Percentiles rank a stretch among this genome's conserved stretches.
phyloP scores from a whole-genome alignment of 805 yeast species.

The Sungouiella blattae region DNA sequence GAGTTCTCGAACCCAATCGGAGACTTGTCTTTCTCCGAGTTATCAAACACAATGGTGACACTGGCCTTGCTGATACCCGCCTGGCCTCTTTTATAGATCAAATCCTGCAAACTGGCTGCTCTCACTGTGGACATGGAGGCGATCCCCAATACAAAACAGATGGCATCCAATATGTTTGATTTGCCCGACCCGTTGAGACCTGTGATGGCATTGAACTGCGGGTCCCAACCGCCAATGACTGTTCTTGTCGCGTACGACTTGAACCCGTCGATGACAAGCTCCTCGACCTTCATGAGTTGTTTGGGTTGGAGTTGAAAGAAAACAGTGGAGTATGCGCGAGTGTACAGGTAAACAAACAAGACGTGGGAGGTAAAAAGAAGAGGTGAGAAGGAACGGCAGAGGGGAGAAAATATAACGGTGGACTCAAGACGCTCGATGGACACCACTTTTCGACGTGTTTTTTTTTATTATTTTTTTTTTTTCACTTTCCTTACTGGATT shows the following conservation, averaged over 20 bases:
- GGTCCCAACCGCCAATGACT: conserved; percentile 92
- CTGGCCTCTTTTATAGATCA: conserved; percentile 95
- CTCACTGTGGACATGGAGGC: conserved; percentile 92
- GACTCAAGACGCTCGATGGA: not conserved
- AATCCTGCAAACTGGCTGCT: conserved; percentile 88
- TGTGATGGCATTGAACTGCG: conserved; percentile 94
- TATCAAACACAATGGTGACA: conserved; percentile 94
- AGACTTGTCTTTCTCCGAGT: conserved; percentile 65
- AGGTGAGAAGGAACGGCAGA: not conserved
- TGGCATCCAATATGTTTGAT: conserved; percentile 93
- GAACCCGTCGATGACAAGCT: conserved; percentile 94
- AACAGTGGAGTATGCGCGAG: conserved; percentile 1
- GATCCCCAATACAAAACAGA: conserved; percentile 96
- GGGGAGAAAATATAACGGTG: not conserved
- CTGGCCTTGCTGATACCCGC: conserved; percentile 97
- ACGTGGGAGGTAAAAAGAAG: not conserved
- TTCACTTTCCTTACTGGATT: no score
- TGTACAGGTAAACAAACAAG: not conserved
- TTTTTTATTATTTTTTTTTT: no score
- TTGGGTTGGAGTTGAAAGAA: not conserved
- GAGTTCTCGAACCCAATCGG: conserved; percentile 86
- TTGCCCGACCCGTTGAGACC: conserved; percentile 98
- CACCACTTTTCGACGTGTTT: no score
- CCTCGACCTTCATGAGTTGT: conserved; percentile 88
- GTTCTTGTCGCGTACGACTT: conserved; percentile 97